These are phyloP conservation scores for Venturiaceae sp. DNA, from an alignment of 2,329 filamentous ascomycete species.

Conservation along the genomic window DNA sequence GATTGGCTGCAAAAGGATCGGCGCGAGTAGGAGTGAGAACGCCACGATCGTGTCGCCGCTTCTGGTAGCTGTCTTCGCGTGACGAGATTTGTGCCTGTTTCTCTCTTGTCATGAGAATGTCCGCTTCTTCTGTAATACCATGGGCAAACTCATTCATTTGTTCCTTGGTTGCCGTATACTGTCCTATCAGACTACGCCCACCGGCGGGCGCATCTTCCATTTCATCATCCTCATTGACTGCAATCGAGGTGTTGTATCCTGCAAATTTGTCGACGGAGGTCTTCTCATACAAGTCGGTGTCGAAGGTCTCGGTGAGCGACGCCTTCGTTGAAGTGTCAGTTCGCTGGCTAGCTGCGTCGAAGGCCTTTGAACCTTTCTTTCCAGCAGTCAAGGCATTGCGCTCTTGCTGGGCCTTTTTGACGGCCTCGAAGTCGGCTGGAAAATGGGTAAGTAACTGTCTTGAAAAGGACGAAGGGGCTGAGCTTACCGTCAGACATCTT, in stretches of 20 bases:
- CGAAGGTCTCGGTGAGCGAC: slow-evolving; percentile 81
- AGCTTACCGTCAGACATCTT: slow-evolving; percentile 24
- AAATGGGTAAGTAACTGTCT: slow-evolving; percentile 1
- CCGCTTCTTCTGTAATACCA: slow-evolving; percentile 85
- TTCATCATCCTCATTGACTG: slow-evolving; percentile 64
- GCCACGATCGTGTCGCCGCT: slow-evolving; percentile 80
- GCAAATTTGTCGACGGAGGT: slow-evolving; percentile 71
- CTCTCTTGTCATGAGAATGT: slow-evolving; percentile 76
- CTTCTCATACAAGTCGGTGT: slow-evolving; percentile 77
- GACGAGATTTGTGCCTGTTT: slow-evolving; percentile 85
- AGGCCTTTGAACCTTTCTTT: slow-evolving; percentile 74
- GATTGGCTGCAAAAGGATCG: slow-evolving; percentile 74
- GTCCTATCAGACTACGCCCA: slow-evolving; percentile 69
- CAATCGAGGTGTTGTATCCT: slow-evolving; percentile 85
- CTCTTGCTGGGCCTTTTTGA: slow-evolving; percentile 84
- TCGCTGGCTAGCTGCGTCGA: slow-evolving; percentile 71
- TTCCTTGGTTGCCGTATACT: slow-evolving; percentile 86
- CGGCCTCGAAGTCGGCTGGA: slow-evolving; percentile 71
- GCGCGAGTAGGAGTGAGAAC: slow-evolving; percentile 71
- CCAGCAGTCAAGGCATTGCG: slow-evolving; percentile 69
- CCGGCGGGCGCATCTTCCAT: slow-evolving; percentile 63
- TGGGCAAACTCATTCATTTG: slow-evolving; percentile 92
- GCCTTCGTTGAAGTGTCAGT: slow-evolving; percentile 79
- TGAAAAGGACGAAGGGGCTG: background rate
- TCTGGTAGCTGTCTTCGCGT: slow-evolving; percentile 95